Base-by-base conservation (phyloP, 306 rosid species). In the Pyrus pyrifolia region DNA sequence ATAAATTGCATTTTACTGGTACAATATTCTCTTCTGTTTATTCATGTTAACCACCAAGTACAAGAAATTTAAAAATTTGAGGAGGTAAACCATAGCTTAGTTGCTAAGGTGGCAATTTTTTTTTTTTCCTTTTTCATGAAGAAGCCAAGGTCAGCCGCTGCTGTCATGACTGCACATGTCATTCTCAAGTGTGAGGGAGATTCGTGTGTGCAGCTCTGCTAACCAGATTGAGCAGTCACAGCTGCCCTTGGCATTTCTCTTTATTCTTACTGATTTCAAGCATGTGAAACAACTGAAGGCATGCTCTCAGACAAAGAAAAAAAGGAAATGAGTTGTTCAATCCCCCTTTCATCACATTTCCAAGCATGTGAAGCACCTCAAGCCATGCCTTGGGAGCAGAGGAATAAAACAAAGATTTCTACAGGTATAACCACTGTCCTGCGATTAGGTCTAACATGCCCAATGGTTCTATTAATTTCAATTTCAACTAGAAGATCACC, bases 401-500 rank as follows among this genome's bases (percentile, higher is more conserved):
- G 49, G 42, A 61, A 17, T 53, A 51, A 42, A 73, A 8, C 21
- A 11, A 17, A 25, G 21, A 71, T n/a, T 71, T 67, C 74, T 29
- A 23, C 44, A 40, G 55, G 14, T 55, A 51, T 27, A 25, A 76
- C 18, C 18, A 31, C 44, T 42, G 33, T 73, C 31, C 31, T 40
- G 66, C 6, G 30, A 42, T 52, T 35, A 73, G 71, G n/a, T n/a
- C n/a, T 81, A 42, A 61, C 29, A 13, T 18, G 52, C 69, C 31
- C 58, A 64, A 59, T 53, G 29, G 11, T 11, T 17, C 52, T 76
- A 73, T 25, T 17, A 23, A 45, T 67, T 57, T 62, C 68, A 33
- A 51, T 45, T 51, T 57, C 46, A 6, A 29, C 18, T 55, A 27
- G 33, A 75, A 72, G 33, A 52, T 59, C 31, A 92, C 98, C 97